Evolutionary conservation across 257 asterid species (phyloP).

Genomic region (Solanum piurae): DNA sequence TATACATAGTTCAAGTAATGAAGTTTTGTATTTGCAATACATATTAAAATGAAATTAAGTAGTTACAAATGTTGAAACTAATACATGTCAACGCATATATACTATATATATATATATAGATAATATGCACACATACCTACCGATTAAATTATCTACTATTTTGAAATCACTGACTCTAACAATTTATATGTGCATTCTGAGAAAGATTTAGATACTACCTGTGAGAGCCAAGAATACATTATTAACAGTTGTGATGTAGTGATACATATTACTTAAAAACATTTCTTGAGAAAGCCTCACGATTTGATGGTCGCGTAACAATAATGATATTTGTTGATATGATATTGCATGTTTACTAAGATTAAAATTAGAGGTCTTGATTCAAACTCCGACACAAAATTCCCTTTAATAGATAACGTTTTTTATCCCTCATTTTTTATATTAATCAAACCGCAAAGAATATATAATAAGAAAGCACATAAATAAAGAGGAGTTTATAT

Average conservation of each 20-base stretch:
- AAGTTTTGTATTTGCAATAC: background rate
- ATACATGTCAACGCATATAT: background rate
- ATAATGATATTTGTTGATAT: background rate
- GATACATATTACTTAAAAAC: background rate
- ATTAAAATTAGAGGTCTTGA: background rate
- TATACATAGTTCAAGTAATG: background rate
- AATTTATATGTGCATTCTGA: background rate
- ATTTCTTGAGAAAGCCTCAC: background rate
- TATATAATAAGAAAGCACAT: background rate
- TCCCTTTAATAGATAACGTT: background rate
- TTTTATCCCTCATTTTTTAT: background rate
- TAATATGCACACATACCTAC: background rate
- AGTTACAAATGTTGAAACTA: background rate
- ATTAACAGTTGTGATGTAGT: fast-evolving
- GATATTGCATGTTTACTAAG: background rate
- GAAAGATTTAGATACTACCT: background rate
- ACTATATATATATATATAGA: background rate
- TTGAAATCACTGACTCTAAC: background rate
- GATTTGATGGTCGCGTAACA: background rate
- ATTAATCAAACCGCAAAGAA: background rate
- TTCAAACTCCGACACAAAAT: too few species aligned
- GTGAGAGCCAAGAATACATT: background rate
- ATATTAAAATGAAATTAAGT: background rate
- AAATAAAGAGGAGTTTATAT: background rate
- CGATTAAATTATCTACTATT: background rate